Base-by-base conservation (phyloP, 2,329 filamentous ascomycete species). In the Peltaster fructicola region DNA sequence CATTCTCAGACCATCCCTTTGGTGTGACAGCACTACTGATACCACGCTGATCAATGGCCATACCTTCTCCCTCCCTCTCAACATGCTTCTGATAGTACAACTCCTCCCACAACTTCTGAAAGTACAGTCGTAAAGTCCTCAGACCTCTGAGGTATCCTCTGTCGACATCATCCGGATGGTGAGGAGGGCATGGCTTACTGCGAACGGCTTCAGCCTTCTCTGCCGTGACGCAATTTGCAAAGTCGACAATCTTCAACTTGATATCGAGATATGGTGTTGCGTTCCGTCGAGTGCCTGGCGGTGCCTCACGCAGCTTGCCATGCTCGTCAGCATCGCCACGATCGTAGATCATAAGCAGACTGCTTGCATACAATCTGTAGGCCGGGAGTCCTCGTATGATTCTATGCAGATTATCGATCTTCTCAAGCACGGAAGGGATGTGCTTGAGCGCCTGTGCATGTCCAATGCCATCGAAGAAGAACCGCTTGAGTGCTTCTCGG, bases 171-270 rank as follows among this genome's bases (percentile, higher is more conserved):
- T 74, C 57, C 0, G 80, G 79, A 44, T 90, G 69, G 30, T 69
- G 65, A 4, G 88, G 88, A 8, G 88, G 88, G 39, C 85, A 93
- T 10, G 59, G 54, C 19, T 42, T 43, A 11, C 29, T 22, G 8
- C 30, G 15, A 14, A 38, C 24, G 2, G 60, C 53, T 30, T 68
- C 60, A 7, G 71, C 53, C 41, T 92, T 82, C 36, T 88, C 76
- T 4, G 80, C 78, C 1, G 84, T 95, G 17, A 95, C 73, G 44
- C 85, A 93, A 48, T 98, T 98, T 35, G 88, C 88, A 56, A 98
- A 98, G 51, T 98, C 88, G 29, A 92, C 85, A 49, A 98, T 90
- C 53, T 93, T 93, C 54, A 98, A 73, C 49, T 92, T 79, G 44
- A 91, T 84, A 36, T 45, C 39, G 6, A 30, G 29, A 26, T 45